Evolutionary conservation across 129 eudicot species (phyloP).

Genomic region (Flaveria ramosissima): DNA sequence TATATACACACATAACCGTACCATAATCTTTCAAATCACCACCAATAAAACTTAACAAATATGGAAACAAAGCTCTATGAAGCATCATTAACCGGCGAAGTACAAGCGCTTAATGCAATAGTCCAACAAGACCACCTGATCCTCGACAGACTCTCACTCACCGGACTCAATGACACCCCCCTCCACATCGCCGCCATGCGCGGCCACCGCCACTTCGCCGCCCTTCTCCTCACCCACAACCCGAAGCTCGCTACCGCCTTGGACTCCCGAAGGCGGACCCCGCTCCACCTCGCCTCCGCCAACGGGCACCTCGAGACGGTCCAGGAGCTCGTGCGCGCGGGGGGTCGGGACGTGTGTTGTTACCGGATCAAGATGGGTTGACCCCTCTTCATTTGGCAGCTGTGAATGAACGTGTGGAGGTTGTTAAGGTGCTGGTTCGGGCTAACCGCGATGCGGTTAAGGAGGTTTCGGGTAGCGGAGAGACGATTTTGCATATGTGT

Average conservation of each 20-base stretch:
- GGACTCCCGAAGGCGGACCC: constrained; percentile 24
- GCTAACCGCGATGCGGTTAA: constrained; percentile 18
- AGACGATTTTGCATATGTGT: constrained; percentile 38
- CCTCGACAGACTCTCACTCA: constrained; percentile 29
- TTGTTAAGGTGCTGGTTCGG: constrained; percentile 24
- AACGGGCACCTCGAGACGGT: constrained; percentile 19
- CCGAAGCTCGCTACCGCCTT: constrained; percentile 24
- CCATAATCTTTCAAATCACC: no score
- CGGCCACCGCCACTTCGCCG: constrained; percentile 21
- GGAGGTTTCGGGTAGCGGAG: constrained; percentile 18
- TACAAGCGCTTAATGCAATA: constrained; percentile 19
- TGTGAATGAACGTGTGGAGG: constrained; percentile 28
- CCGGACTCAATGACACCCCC: constrained; percentile 29
- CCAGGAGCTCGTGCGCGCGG: constrained; percentile 7
- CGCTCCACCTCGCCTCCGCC: constrained; percentile 29
- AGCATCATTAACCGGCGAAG: constrained; percentile 28
- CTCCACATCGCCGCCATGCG: constrained; percentile 36
- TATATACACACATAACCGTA: no score
- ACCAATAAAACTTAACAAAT: no score
- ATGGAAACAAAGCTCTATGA: background rate
- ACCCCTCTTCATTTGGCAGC: constrained; percentile 37
- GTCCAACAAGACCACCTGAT: constrained; percentile 31
- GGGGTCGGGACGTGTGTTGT: background rate
- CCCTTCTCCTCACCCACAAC: constrained; percentile 5
- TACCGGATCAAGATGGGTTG: constrained; percentile 28